Base-by-base conservation (phyloP, 2,329 filamentous ascomycete genomes). In the Neophaeococcomyces mojaviensis region DNA sequence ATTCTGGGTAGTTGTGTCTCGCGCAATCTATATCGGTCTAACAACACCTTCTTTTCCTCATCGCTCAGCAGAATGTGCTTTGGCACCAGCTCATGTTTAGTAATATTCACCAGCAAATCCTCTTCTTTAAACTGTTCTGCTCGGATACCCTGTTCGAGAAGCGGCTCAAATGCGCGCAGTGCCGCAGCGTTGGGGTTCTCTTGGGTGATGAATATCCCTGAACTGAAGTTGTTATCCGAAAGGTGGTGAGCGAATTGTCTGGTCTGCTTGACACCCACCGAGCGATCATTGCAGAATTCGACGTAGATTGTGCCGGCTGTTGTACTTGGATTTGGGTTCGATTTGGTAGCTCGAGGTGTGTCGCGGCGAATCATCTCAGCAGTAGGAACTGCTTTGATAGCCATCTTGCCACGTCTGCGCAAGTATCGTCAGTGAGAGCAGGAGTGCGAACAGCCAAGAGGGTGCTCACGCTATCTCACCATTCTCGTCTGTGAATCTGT, bases 91-190 rank as follows among this genome's bases (percentile, higher is more conserved):
- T 97, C 90, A 71, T 98, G 92, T 66, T 89, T 86, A 49, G 90
- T 97, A 67, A 98, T 97, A 70, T 98, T 98, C 68, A 98, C 89
- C 49, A 97, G 76, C 58, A 98, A 69, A 68, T 98, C 92, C 65
- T 92, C 85, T 73, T 97, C 92, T 58, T 90, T 79, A 72, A 98
- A 98, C 64, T 88, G 87, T 72, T 98, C 92, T 51, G 81, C 80
- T 57, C 85, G 79, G 48, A 90, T 81, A 49, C 83, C 82, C 31
- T 48, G 47, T 35, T 57, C 51, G 15, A 39, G 16, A 15, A 57
- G 40, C 3, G 55, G 53, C 54, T 81, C 81, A 58, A 94, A 84
- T 56, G 89, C 81, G 71, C 94, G 94, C 65, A 90, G 81, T 31
- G 89, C 90, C 50, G 89, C 85, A 22, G 88, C 78, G 1, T 88